Evolutionary conservation across 768 basidiomycete species (phyloP), one percentile per base, ranked within the genome.

Genomic region (Leccinum disarticulatum): DNA sequence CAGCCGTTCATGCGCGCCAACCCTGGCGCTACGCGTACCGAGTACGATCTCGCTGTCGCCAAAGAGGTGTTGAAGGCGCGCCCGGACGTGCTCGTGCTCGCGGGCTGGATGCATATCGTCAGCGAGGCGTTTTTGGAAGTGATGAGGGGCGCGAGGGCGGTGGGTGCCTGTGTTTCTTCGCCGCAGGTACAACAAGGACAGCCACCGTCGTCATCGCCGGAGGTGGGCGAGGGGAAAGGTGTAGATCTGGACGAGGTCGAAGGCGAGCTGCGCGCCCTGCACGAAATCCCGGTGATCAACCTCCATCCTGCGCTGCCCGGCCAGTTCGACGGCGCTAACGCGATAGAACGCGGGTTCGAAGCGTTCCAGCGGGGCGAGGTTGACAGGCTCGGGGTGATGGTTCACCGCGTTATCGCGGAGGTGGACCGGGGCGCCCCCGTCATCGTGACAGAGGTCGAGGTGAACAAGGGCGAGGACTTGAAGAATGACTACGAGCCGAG

Each of bases 101-200:
- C 96, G 0, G 97, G 97, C 0, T 99, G 94, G 93, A 98, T 99
- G 96, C 95, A 98, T 68, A 92, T 98, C 67, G 81, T 98, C 59
- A 86, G 88, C 58, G 87, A 91, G 55, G 77, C 77, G 0, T 98
- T 98, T 73, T 74, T 98, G 60, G 83, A 91, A 19, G 79, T 85
- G 33, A 71, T 92, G 69, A 59, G 64, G 2, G 61, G 54, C 77
- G 80, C 52, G 3, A 82, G 83, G 7, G 67, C 73, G 17, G 71
- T 71, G 8, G 14, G 7, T 38, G 38, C 38, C 17, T 4, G 38
- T 17, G 7, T 1, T 38, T 17, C 38, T 38, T 38, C 36, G 36
- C 36, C 36, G 17, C 17, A 3, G 17, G 15, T 14, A 35, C 13
- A 35, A 14, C 2, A 15, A 15, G 36, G 36, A 36, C 15, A 36